Base-by-base conservation (phyloP, 2,329 filamentous ascomycete genomes). In the Cladosporium sp. region DNA sequence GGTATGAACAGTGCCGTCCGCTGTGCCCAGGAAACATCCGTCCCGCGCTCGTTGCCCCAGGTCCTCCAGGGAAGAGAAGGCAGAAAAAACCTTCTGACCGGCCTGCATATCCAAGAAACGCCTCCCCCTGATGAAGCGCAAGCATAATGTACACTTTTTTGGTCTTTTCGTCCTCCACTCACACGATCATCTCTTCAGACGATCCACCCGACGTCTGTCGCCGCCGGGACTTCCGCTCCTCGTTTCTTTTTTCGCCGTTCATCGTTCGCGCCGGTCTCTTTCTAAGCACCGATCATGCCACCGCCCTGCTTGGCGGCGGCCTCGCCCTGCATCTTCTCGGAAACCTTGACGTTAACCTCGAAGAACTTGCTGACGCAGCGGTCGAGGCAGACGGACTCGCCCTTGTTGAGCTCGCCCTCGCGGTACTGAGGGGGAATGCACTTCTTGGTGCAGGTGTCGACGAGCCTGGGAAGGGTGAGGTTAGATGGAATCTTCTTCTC, bases 361-460 rank as follows among this genome's bases (percentile, higher is more conserved):
- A 98, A 96, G 78, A 97, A 98, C 78, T 98, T 98, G 67, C 87
- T 81, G 52, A 94, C 88, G 75, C 94, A 98, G 66, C 93, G 88
- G 76, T 98, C 93, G 62, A 98, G 84, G 77, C 94, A 98, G 62
- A 98, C 93, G 61, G 86, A 90, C 75, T 98, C 93, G 78, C 91
- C 94, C 78, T 98, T 98, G 82, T 96, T 95, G 65, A 98, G 84
- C 63, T 98, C 92, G 70, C 82, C 83, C 77, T 98, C 93, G 69
- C 90, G 89, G 82, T 97, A 98, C 64, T 92, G 84, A 65, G 76
- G 78, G 55, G 92, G 92, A 61, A 98, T 82, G 75, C 93, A 98
- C 78, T 98, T 98, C 69, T 86, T 83, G 60, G 87, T 83, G 82
- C 93, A 98, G 56, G 88, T 87, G 72, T 88, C 84, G 65, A 89